Evolutionary conservation across 2,329 filamentous ascomycete genomes (phyloP), one percentile per base, ranked within the genome.

Genomic region (Colletotrichum orchidophilum): DNA sequence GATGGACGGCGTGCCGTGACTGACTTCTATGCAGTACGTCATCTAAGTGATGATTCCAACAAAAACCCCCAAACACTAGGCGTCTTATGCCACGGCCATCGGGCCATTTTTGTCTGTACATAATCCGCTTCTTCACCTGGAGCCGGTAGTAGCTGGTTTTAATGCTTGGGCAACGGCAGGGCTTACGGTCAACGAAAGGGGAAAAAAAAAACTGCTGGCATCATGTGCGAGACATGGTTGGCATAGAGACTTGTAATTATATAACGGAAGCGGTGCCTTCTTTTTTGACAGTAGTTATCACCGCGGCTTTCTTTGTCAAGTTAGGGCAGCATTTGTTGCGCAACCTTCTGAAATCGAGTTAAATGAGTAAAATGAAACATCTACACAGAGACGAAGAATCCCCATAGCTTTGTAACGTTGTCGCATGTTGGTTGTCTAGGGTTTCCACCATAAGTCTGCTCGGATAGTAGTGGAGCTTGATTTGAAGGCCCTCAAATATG

Each of bases 11-110:
- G 18, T 12, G 2, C 6, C 5, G 1, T 18, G 39, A 29, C 31
- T 63, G 18, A 63, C 24, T 12, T 31, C 27, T 9, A 11, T 29
- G 5, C 35, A 85, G 83, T 84, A 84, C 75, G 80, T 85, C 72
- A 81, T 85, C 71, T 85, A 79, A 80, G 64, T 29, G 11, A 27
- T 15, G 15, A 24, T 27, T 5, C 24, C 35, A 13, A 8, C 39
- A 18, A 39, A 53, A 7, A 15, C 15, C 29, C 11, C 3, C 24
- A 39, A 54, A 13, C 29, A 21, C 11, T 18, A 15, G 60, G 49
- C 31, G 15, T 39, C 31, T 63, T 24, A 29, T 53, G 60, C 24
- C 60, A 42, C 11, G 60, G 31, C 49, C 33, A 27, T 42, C 18
- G 24, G 50, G 60, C 31, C 49, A 39, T 53, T 49, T 24, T 35